These are phyloP conservation scores for Fusarium piperis DNA, from an alignment of 2,329 filamentous ascomycete genomes.

Conservation along the genomic window DNA sequence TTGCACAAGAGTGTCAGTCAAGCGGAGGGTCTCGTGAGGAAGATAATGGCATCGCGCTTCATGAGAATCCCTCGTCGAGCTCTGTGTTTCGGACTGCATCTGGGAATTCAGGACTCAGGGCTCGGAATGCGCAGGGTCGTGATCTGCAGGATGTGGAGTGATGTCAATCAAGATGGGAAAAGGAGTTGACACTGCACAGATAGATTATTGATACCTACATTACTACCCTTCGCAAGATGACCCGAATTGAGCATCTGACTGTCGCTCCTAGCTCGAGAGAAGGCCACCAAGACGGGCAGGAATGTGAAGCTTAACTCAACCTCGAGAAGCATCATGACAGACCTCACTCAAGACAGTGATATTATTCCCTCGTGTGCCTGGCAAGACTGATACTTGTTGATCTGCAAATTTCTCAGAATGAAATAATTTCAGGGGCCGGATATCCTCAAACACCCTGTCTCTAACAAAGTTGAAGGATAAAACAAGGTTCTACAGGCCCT, in stretches of 20 bases:
- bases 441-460: neutral
- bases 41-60: conserved; percentile 48
- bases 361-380: neutral
- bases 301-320: neutral
- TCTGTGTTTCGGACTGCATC: conserved; percentile 68
- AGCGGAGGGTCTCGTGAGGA: neutral
- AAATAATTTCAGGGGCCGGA: neutral
- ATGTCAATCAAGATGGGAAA: neutral
- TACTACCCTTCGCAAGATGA: neutral
- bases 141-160: conserved; percentile 14
- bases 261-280: neutral
- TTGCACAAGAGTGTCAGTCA: neutral
- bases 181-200: neutral
- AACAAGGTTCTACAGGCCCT: neutral
- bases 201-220: neutral
- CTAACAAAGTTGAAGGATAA: neutral
- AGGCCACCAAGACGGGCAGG: neutral
- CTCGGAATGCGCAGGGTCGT: neutral
- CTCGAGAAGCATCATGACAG: neutral
- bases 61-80: conserved; percentile 66
- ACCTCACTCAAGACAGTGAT: neutral
- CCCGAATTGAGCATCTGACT: neutral
- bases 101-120: conserved; percentile 20
- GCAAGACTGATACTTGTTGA: too few relatives aligned
- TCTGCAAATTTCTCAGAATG: neutral